phyloP scores from a whole-genome alignment of 805 yeast species.

The Pichia cabralensis region DNA sequence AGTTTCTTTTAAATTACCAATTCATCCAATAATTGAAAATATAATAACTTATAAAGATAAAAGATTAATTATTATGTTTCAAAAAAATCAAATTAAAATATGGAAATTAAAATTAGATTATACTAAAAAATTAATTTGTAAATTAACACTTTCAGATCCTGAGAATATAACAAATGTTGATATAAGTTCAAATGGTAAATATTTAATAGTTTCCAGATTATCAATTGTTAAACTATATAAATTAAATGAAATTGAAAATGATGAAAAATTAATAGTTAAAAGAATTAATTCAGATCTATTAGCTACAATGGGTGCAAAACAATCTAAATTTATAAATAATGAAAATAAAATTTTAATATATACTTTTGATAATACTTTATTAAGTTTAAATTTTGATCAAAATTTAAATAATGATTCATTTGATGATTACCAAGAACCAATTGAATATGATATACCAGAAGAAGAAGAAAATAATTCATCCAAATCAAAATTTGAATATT shows the following conservation, averaged over 20 bases:
- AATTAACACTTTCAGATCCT: slow-evolving; percentile 58
- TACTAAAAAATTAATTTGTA: slow-evolving; percentile 51
- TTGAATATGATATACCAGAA: slow-evolving; percentile 24
- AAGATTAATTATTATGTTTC: slow-evolving; percentile 64
- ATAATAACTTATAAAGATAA: slow-evolving; percentile 33
- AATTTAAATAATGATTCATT: slow-evolving; percentile 27
- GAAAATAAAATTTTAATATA: slow-evolving; percentile 36
- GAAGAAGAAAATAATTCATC: background rate
- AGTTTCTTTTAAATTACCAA: slow-evolving; percentile 58
- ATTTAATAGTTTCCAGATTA: slow-evolving; percentile 64
- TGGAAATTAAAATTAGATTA: slow-evolving; percentile 46
- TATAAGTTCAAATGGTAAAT: slow-evolving; percentile 53
- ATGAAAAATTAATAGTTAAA: slow-evolving; percentile 32
- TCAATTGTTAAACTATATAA: slow-evolving; percentile 59
- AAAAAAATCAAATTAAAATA: slow-evolving; percentile 68
- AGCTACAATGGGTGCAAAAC: slow-evolving; percentile 43
- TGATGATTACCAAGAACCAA: slow-evolving; percentile 29
- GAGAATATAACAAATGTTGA: slow-evolving; percentile 68
- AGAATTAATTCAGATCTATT: slow-evolving; percentile 40
- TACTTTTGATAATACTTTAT: slow-evolving; percentile 51
- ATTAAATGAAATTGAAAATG: slow-evolving; percentile 35
- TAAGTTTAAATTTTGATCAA: slow-evolving; percentile 27
- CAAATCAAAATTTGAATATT: slow-evolving; percentile 22
- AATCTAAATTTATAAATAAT: slow-evolving; percentile 32
- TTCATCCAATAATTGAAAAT: slow-evolving; percentile 22